These are phyloP conservation scores for Tympanopsis confertula DNA, from an alignment of 2,329 filamentous ascomycete species.

Conservation along the genomic window DNA sequence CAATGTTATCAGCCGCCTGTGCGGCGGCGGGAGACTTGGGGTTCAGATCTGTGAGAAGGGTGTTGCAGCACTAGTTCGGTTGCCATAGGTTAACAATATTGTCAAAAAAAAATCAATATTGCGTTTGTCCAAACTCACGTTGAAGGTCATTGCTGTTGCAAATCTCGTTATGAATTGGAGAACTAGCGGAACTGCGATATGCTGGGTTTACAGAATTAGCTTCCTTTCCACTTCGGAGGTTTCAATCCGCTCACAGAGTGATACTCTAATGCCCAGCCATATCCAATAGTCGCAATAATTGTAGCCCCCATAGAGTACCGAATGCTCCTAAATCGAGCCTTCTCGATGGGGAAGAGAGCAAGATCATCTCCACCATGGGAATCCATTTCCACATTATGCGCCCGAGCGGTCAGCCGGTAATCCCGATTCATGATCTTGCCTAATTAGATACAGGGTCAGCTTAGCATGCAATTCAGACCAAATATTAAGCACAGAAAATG, in stretches of 20 bases:
- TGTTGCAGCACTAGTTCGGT: too few relatives aligned
- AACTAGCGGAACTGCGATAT: slow-evolving; percentile 6
- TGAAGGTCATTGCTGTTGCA: too few relatives aligned
- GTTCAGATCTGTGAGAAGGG: slow-evolving; percentile 20
- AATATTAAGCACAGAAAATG: too few relatives aligned
- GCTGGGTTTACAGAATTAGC: too few relatives aligned
- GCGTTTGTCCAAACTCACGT: too few relatives aligned
- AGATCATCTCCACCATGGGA: slow-evolving; percentile 33
- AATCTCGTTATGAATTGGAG: slow-evolving; percentile 8
- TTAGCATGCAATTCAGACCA: too few relatives aligned
- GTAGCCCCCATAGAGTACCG: slow-evolving; percentile 42
- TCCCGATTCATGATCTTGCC: slow-evolving; percentile 61
- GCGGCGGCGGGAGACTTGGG: slow-evolving; percentile 15
- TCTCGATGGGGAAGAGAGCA: slow-evolving; percentile 15
- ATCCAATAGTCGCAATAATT: slow-evolving; percentile 37
- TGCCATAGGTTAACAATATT: too few relatives aligned
- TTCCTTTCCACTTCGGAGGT: too few relatives aligned
- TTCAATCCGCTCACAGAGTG: too few relatives aligned
- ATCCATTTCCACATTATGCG: too few relatives aligned
- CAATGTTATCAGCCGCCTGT: slow-evolving; percentile 18
- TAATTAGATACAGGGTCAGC: too few relatives aligned
- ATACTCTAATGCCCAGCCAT: slow-evolving; percentile 43
- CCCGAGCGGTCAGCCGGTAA: slow-evolving; percentile 59
- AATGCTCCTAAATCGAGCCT: slow-evolving; percentile 36
- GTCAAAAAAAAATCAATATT: slow-evolving; percentile 21